phyloP scores from a whole-genome alignment of 225 moss, liverwort and hornwort genomes.

The Asterella californica region DNA sequence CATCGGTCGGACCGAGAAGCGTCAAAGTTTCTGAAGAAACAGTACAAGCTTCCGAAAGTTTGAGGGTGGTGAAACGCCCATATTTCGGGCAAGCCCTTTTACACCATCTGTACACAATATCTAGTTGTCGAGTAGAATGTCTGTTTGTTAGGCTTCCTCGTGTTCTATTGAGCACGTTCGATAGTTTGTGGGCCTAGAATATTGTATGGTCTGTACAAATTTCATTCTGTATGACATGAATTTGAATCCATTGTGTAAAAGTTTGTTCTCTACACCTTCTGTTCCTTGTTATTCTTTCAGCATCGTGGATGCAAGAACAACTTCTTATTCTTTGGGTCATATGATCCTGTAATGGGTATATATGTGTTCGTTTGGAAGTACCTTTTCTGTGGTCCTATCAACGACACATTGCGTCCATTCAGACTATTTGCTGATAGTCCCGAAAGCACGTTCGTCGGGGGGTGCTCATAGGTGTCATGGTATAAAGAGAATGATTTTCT shows the following conservation, averaged over 20 bases:
- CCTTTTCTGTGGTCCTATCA: no score
- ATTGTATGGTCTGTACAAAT: slow-evolving; percentile 15
- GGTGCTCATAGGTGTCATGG: no score
- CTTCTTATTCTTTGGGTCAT: neutral
- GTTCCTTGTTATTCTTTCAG: neutral
- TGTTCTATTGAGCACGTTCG: neutral
- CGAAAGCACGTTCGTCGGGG: neutral
- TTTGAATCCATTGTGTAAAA: neutral
- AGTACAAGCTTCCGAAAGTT: slow-evolving; percentile 85
- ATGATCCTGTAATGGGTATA: no score
- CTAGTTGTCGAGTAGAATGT: slow-evolving; percentile 10
- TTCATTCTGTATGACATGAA: neutral
- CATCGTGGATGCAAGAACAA: neutral
- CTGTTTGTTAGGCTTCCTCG: neutral
- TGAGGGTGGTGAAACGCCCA: slow-evolving; percentile 24
- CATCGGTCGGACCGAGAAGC: slow-evolving; percentile 85
- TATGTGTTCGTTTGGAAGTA: no score
- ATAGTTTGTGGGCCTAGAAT: neutral
- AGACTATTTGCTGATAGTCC: neutral
- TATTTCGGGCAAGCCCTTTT: neutral
- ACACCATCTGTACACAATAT: slow-evolving; percentile 6
- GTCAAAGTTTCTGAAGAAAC: slow-evolving; percentile 90
- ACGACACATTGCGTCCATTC: neutral
- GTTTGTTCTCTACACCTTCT: neutral
- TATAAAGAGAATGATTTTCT: no score